A percentile compares a stretch with the other conserved stretches of the same genome.
Conservation (phyloP, 2,329 filamentous ascomycete species). For the Ophiocordyceps unilateralis region DNA sequence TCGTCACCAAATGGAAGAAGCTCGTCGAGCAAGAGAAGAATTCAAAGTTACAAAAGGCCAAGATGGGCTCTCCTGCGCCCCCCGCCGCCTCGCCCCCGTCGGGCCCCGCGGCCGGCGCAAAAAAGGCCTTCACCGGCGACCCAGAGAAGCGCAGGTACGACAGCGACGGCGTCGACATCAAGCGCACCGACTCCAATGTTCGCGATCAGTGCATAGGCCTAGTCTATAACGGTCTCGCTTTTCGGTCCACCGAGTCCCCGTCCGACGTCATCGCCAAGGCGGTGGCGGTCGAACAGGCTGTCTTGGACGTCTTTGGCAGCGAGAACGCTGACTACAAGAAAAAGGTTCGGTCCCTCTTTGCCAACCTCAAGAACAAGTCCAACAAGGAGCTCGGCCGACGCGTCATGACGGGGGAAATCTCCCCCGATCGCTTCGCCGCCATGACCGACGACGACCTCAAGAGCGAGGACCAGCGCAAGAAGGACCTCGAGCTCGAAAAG, state of each 20-base stretch:
- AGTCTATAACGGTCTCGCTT: constrained; percentile 78
- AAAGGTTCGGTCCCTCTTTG: constrained; percentile 84
- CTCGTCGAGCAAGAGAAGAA: constrained; percentile 51
- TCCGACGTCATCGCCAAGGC: constrained; percentile 55
- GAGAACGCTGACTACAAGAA: constrained; percentile 62
- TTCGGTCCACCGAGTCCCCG: constrained; percentile 51
- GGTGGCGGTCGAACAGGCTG: constrained; percentile 70
- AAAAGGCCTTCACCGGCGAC: constrained; percentile 39
- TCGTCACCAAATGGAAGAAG: constrained; percentile 78
- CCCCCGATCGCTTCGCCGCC: constrained; percentile 55
- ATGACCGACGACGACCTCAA: constrained; percentile 90
- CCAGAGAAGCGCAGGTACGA: constrained; percentile 69
- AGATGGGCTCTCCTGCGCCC: constrained; percentile 22
- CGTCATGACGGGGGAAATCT: constrained; percentile 59
- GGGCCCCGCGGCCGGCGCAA: constrained; percentile 26
- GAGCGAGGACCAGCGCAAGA: constrained; percentile 61
- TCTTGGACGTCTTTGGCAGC: constrained; percentile 50
- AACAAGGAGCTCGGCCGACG: constrained; percentile 62
- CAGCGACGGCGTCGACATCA: constrained; percentile 62
- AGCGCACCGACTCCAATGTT: constrained; percentile 53
- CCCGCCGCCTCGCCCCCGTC: constrained; percentile 38
- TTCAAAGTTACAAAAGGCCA: constrained; percentile 24
- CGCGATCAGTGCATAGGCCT: constrained; percentile 80
- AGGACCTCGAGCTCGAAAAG: constrained; percentile 60
- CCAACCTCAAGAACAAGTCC: constrained; percentile 85